These are phyloP conservation scores for Pleochaeta shiraiana DNA, from an alignment of 2,329 filamentous ascomycete genomes.

Conservation along the genomic window DNA sequence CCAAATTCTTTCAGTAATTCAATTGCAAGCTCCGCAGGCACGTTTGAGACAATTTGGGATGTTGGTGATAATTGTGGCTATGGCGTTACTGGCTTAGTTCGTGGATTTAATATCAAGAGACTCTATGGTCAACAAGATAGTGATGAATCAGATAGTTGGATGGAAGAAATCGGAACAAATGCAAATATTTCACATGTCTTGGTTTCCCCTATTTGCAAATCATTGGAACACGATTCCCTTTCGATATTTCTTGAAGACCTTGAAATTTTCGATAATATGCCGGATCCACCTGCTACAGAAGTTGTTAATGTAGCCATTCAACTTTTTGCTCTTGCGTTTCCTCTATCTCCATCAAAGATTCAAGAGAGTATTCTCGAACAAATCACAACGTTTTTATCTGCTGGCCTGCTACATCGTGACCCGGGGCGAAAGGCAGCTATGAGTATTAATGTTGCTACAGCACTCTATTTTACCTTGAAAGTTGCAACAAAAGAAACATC, in stretches of 20 bases:
- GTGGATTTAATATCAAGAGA: conserved; percentile 49
- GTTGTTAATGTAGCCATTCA: conserved; percentile 90
- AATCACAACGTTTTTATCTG: conserved; percentile 70
- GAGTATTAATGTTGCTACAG: conserved; percentile 70
- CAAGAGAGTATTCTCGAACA: conserved; percentile 95
- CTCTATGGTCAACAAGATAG: conserved; percentile 47
- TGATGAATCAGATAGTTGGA: conserved; percentile 27
- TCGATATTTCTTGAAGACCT: conserved; percentile 44
- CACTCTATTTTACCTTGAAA: conserved; percentile 58
- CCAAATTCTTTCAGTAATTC: conserved; percentile 72
- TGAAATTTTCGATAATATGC: conserved; percentile 24
- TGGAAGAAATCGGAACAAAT: conserved; percentile 34
- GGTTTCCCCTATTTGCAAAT: conserved; percentile 54
- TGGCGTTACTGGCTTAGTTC: conserved; percentile 69
- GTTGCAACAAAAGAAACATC: conserved; percentile 66
- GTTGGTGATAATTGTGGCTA: conserved; percentile 87
- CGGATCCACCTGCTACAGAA: conserved; percentile 73
- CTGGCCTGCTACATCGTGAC: conserved; percentile 60
- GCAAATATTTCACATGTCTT: conserved; percentile 39
- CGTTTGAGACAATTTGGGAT: conserved; percentile 90
- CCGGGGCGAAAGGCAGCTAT: conserved; percentile 78
- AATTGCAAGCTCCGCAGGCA: conserved; percentile 74
- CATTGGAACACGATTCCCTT: conserved; percentile 75
- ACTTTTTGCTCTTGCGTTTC: conserved; percentile 77
- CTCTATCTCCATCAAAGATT: conserved; percentile 71